phyloP scores from a whole-genome alignment of 2,329 filamentous ascomycete genomes.

The Fusarium tuaranense region DNA sequence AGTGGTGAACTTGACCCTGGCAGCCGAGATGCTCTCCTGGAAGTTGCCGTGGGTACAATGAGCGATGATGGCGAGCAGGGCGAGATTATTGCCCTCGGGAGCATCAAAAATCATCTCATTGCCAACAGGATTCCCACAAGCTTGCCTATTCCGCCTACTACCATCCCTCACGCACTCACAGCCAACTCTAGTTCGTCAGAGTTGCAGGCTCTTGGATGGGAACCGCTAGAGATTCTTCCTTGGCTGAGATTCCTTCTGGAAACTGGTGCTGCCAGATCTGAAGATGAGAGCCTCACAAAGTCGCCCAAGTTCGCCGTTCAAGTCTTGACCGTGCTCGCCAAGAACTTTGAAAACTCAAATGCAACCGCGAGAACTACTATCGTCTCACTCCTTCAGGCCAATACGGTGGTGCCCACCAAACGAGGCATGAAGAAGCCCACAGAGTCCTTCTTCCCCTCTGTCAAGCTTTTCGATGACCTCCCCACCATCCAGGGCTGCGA shows the following conservation, averaged over 20 bases:
- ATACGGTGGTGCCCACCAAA: constrained; percentile 89
- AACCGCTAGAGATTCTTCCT: constrained; percentile 82
- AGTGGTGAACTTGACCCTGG: constrained; percentile 77
- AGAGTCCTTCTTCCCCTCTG: constrained; percentile 93
- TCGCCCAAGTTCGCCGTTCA: constrained; percentile 81
- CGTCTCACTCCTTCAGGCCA: constrained; percentile 70
- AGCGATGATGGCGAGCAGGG: constrained; percentile 71
- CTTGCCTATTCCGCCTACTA: constrained; percentile 82
- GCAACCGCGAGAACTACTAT: constrained; percentile 74
- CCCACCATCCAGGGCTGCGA: constrained; percentile 82
- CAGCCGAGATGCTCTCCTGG: constrained; percentile 77
- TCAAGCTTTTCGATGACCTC: constrained; percentile 94
- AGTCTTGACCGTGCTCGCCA: constrained; percentile 84
- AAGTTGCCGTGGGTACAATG: constrained; percentile 81
- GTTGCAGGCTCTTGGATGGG: constrained; percentile 86
- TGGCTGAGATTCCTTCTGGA: constrained; percentile 89
- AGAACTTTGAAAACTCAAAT: constrained; percentile 87
- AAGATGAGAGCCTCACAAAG: constrained; percentile 77
- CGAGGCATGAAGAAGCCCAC: constrained; percentile 86
- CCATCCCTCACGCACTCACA: constrained; percentile 87
- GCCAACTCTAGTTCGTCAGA: constrained; percentile 74
- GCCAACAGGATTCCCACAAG: constrained; percentile 84
- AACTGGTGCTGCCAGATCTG: constrained; percentile 67
- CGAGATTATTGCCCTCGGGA: constrained; percentile 80
- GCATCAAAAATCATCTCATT: constrained; percentile 80